Percentiles rank a stretch among this genome's conserved stretches.
phyloP scores from a whole-genome alignment of 495 filamentous ascomycete genomes.

The Trypethelium eluteriae region DNA sequence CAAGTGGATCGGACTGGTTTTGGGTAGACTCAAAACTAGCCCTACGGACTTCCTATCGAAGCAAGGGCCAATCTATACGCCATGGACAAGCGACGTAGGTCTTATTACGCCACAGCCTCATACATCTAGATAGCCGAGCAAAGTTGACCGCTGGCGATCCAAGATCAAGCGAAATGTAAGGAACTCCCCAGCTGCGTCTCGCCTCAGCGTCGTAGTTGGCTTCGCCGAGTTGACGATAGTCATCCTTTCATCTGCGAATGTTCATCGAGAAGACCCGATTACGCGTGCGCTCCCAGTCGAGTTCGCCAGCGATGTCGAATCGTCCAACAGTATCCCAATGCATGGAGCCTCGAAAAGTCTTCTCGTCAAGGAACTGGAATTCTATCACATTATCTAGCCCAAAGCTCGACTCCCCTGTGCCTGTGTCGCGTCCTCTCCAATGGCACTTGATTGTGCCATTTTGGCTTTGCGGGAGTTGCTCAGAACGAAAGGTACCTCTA shows the following conservation, averaged over 20 bases:
- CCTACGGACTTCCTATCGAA: too few relatives aligned
- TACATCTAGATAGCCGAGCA: too few relatives aligned
- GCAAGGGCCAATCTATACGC: too few relatives aligned
- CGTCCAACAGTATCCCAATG: neutral
- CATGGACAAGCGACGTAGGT: too few relatives aligned
- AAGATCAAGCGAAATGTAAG: too few relatives aligned
- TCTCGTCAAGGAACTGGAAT: slow-evolving; percentile 7
- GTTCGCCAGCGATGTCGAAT: slow-evolving; percentile 8
- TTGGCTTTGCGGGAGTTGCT: slow-evolving; percentile 1
- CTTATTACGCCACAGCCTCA: too few relatives aligned
- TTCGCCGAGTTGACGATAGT: slow-evolving; percentile 7
- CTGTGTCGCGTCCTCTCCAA: slow-evolving; percentile 3
- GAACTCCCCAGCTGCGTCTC: neutral
- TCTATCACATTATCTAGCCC: slow-evolving; percentile 1
- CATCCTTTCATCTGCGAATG: slow-evolving; percentile 9
- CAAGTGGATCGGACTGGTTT: too few relatives aligned
- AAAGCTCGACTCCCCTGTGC: slow-evolving; percentile 5
- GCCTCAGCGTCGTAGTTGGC: neutral
- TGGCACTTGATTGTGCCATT: slow-evolving; percentile 2
- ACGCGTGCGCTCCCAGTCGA: slow-evolving; percentile 7
- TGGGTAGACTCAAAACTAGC: too few relatives aligned
- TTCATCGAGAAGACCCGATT: slow-evolving; percentile 7
- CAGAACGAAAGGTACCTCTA: slow-evolving; percentile 2
- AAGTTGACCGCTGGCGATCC: too few relatives aligned
- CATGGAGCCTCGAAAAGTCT: slow-evolving; percentile 9